Evolutionary conservation across 805 yeast species (phyloP), one percentile per base, ranked within the genome.

Genomic region (Dipodascopsis tothii): DNA sequence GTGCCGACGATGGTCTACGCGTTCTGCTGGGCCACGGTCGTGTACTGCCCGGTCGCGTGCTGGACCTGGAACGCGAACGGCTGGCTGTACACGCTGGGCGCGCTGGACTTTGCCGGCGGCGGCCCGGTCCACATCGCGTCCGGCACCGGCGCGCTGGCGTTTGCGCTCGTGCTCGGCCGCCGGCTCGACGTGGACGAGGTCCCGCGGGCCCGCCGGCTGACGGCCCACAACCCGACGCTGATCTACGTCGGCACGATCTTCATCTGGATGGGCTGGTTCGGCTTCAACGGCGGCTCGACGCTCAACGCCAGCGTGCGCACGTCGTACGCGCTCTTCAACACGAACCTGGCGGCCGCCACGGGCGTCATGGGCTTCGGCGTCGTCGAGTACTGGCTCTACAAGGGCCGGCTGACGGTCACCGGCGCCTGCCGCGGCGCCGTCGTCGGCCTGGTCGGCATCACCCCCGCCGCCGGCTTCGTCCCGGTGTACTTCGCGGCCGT

Each of bases 231-330:
- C 19, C 95, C 90, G 32, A 76, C 94, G 5, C 77, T 87, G 37
- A 85, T 87, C 46, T 96, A 88, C 16, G 68, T 92, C 46, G 98
- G 98, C 43, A 87, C 96, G 18, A 81, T 85, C 9, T 84, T 92
- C 71, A 75, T 92, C 56, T 90, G 96, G 96, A 87, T 92, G 59
- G 98, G 97, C 30, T 92, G 98, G 98, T 87, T 87, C 60, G 96
- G 96, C 33, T 92, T 92, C 78, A 92, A 92, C 74, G 96, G 96
- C 66, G 97, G 97, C 58, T 86, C 96, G 38, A 84, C 96, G 40
- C 96, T 96, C 65, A 82, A 86, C 61, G 84, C 96, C 30, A 68
- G 90, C 50, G 79, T 92, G 63, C 81, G 96, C 69, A 88, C 96
- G 45, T 85, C 86, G 83, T 87, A 87, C 71, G 95, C 96, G 32